These are phyloP conservation scores for Neofusicoccum cordaticola DNA, from an alignment of 2,329 filamentous ascomycete genomes.

Conservation along the genomic window DNA sequence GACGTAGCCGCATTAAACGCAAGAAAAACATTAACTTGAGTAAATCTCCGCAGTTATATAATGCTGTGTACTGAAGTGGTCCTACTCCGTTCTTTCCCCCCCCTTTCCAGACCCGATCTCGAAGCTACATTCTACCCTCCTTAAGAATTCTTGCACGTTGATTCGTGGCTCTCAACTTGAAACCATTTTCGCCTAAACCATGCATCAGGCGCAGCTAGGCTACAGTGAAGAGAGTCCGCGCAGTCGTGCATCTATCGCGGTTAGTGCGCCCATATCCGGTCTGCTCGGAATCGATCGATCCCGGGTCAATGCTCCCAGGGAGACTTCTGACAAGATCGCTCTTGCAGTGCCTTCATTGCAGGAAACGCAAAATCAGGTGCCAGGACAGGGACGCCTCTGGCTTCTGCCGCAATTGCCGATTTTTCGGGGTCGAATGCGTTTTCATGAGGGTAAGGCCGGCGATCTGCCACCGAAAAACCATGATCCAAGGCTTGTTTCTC, in stretches of 20 bases:
- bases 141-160: not conserved
- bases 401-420: not conserved
- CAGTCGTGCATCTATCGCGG: not conserved
- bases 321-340: not conserved
- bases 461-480: not conserved
- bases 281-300: not conserved
- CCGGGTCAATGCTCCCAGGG: not conserved
- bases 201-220: not conserved
- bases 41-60: too few relatives aligned
- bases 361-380: constrained; percentile 5
- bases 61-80: too few relatives aligned
- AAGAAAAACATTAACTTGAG: too few relatives aligned
- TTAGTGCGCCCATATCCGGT: not conserved
- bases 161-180: not conserved
- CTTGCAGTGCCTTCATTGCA: not conserved
- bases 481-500: not conserved
- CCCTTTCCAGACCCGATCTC: not conserved
- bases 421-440: not conserved
- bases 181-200: not conserved
- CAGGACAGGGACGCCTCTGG: not conserved
- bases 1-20: too few relatives aligned
- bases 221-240: not conserved
- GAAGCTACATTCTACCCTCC: not conserved
- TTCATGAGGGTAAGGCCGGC: not conserved
- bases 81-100: not conserved